Base-by-base conservation (phyloP, 2,329 filamentous ascomycete species). In the Penicillium sp. region DNA sequence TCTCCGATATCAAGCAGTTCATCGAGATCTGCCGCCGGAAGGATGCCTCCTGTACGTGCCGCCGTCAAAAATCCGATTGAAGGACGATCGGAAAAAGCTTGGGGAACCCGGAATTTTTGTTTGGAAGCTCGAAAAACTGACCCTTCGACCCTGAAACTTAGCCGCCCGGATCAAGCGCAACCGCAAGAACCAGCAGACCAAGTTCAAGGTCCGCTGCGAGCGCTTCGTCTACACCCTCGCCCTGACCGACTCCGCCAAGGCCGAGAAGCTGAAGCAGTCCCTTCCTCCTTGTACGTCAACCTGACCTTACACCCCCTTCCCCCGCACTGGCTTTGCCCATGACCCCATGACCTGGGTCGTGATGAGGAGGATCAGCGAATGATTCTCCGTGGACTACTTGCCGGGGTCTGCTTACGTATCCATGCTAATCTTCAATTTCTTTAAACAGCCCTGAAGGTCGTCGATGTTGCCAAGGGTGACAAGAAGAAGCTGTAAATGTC, bases 141-240 rank as follows among this genome's bases (percentile, higher is more conserved):
- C 68, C 57, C 37, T 53, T 28, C 25, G 52, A 64, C 65, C 53
- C 53, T 26, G 7, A n/a, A 53, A n/a, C 58, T 55, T 68, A 94
- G 91, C 91, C 83, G 91, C 91, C 79, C 89, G 91, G 82, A 92
- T 94, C 87, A 94, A 98, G 93, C 95, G 96, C 88, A 96, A 89
- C 89, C 90, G 89, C 83, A 89, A 90, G 84, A 84, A 85, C 78
- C 87, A 89, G 81, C 89, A 94, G 87, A 93, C 95, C 89, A 99
- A 99, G 91, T 98, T 99, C 93, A 99, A 99, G 92, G 94, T 99
- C 87, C 92, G 95, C 83, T 98, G 95, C 90, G 87, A 92, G 81
- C 88, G 89, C 78, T 89, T 95, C 87, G 87, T 99, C 74, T 99
- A 99, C 91, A 97, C 95, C 74, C 89, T 99, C 75, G 91, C 96